phyloP scores from a whole-genome alignment of 768 basidiomycete genomes.

The Strobilomyces confusus region DNA sequence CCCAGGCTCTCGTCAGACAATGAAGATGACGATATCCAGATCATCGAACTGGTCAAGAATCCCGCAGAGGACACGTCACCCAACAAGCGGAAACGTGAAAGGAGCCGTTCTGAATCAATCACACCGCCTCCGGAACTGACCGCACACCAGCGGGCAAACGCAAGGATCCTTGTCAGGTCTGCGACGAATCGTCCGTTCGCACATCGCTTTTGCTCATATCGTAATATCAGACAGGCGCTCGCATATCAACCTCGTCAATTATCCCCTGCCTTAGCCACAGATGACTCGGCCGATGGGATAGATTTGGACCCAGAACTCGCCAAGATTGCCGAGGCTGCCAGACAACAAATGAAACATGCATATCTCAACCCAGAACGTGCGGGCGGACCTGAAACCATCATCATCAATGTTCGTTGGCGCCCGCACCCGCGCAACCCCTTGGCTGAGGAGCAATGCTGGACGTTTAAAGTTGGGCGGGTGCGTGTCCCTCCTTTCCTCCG shows the following conservation, averaged over 20 bases:
- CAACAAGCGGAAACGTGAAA: slow-evolving; percentile 42
- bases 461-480: slow-evolving; percentile 59
- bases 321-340: slow-evolving; percentile 44
- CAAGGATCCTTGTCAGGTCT: slow-evolving; percentile 60
- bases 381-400: slow-evolving; percentile 38
- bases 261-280: slow-evolving; percentile 42
- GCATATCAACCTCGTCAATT: slow-evolving; percentile 37
- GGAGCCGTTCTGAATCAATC: slow-evolving; percentile 67
- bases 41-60: slow-evolving; percentile 32
- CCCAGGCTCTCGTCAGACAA: slow-evolving; percentile 38
- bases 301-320: slow-evolving; percentile 61
- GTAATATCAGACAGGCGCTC: slow-evolving; percentile 43
- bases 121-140: slow-evolving; percentile 72
- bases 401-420: slow-evolving; percentile 58
- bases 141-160: slow-evolving; percentile 48
- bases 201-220: slow-evolving; percentile 2
- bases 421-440: slow-evolving; percentile 54
- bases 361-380: slow-evolving; percentile 21
- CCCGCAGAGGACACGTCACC: slow-evolving; percentile 18
- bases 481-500: slow-evolving; percentile 13
- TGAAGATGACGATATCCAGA: slow-evolving; percentile 44
- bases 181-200: slow-evolving; percentile 7
- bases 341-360: slow-evolving; percentile 26
- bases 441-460: slow-evolving; percentile 40
- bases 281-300: slow-evolving; percentile 48